phyloP scores from a whole-genome alignment of 1,284 basidiomycete species.

The Cryptococcus sp. region DNA sequence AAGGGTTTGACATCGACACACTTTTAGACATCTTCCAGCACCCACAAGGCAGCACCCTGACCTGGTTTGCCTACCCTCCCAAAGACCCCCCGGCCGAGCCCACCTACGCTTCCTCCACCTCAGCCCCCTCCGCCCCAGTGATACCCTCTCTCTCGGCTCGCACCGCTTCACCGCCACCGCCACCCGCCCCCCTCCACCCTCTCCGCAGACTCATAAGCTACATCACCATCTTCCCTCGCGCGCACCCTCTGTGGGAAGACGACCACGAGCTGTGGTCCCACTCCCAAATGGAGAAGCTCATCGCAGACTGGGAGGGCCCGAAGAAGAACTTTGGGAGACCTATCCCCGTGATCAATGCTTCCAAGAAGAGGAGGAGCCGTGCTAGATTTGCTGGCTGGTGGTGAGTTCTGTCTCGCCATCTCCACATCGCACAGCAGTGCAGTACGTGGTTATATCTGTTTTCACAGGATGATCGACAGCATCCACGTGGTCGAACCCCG shows the following conservation, averaged over 20 bases:
- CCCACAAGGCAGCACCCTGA: constrained; percentile 17
- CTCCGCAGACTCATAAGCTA: constrained; percentile 21
- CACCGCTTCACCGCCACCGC: background rate
- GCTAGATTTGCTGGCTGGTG: constrained; percentile 52
- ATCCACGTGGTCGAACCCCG: constrained; percentile 1
- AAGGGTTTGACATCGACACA: background rate
- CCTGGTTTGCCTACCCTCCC: constrained; percentile 15
- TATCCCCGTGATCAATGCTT: constrained; percentile 19
- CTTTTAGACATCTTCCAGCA: constrained; percentile 16
- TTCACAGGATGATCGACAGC: constrained; percentile 1
- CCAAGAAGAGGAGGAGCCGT: background rate
- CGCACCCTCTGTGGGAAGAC: constrained; percentile 22
- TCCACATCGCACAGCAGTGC: too few species aligned
- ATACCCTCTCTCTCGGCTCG: too few species aligned
- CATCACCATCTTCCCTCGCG: constrained; percentile 17
- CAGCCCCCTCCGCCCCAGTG: background rate
- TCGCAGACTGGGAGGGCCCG: constrained; percentile 17
- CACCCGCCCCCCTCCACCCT: constrained; percentile 16
- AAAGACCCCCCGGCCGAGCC: background rate
- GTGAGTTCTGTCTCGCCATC: constrained; percentile 35
- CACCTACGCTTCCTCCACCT: constrained; percentile 13
- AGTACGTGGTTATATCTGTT: too few species aligned
- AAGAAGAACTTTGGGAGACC: constrained; percentile 26
- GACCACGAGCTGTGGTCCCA: constrained; percentile 24
- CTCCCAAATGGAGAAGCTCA: constrained; percentile 17